phyloP scores from a whole-genome alignment of 148 eudicot genomes.

The Diospyros lotus region DNA sequence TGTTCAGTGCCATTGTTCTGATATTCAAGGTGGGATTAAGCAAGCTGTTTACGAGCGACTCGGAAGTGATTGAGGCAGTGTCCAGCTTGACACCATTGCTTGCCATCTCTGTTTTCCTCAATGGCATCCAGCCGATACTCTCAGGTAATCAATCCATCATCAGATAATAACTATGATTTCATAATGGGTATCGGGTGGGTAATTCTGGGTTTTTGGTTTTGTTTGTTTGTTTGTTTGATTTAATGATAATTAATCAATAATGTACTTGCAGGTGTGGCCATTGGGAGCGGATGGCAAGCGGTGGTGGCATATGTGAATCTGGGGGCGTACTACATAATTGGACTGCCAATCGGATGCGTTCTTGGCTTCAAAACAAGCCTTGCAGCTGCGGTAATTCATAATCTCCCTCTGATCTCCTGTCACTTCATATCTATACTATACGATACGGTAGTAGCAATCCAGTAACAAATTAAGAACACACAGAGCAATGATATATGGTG shows the following conservation, averaged over 20 bases:
- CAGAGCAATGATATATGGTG: too few species aligned
- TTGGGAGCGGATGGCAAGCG: conserved; percentile 62
- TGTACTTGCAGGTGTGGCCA: conserved; percentile 39
- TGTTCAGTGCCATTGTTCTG: conserved; percentile 29
- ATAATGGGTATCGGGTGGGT: too few species aligned
- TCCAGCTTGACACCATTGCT: conserved; percentile 45
- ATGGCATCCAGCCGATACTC: conserved; percentile 38
- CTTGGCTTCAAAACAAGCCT: conserved; percentile 58
- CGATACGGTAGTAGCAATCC: not conserved
- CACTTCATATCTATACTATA: not conserved
- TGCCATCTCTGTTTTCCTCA: conserved; percentile 48
- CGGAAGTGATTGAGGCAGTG: conserved; percentile 40
- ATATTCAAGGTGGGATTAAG: conserved; percentile 34
- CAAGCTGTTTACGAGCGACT: conserved; percentile 40
- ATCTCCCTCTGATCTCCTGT: not conserved
- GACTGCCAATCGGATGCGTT: conserved; percentile 63
- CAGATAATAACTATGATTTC: too few species aligned
- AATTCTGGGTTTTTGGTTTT: not conserved
- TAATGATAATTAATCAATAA: not conserved
- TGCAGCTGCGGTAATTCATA: conserved; percentile 43
- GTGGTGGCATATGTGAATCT: conserved; percentile 50
- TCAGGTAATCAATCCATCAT: not conserved
- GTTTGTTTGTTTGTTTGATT: not conserved
- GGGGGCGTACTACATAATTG: conserved; percentile 46
- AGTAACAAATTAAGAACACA: not conserved